These are phyloP conservation scores for Ceratocystis variospora DNA, from an alignment of 2,329 filamentous ascomycete genomes.

Conservation along the genomic window DNA sequence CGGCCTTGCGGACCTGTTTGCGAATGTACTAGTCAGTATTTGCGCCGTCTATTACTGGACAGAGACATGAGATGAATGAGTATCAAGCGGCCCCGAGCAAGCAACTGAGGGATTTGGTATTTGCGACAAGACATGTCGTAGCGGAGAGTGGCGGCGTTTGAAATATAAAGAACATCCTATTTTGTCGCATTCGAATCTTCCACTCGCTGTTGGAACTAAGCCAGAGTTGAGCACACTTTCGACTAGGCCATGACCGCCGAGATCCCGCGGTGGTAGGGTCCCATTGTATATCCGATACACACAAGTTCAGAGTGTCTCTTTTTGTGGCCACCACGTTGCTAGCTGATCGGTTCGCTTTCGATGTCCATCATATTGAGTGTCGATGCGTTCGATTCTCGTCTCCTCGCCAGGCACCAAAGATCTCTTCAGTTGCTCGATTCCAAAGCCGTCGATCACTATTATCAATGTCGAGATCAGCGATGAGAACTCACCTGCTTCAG, in stretches of 20 bases:
- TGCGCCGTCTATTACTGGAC: constrained; percentile 2
- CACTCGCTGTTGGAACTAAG: background rate
- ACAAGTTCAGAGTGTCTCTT: background rate
- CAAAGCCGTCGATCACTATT: constrained; percentile 20
- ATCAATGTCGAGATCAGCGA: constrained; percentile 22
- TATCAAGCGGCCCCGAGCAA: background rate
- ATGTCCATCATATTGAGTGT: constrained; percentile 1
- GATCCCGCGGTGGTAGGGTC: background rate
- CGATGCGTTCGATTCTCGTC: background rate
- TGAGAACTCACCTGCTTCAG: constrained; percentile 77
- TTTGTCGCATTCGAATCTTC: background rate
- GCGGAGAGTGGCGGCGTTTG: too few relatives aligned
- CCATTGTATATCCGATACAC: background rate
- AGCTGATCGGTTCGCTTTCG: background rate
- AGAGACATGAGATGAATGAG: background rate
- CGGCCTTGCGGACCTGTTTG: constrained; percentile 77
- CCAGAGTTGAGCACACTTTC: background rate
- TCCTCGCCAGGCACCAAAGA: background rate
- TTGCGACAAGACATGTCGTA: background rate
- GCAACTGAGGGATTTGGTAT: background rate
- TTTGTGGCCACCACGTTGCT: background rate
- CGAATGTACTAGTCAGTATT: constrained; percentile 15
- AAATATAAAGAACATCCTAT: background rate
- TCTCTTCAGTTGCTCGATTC: constrained; percentile 1
- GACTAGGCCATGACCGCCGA: background rate